Base-by-base conservation (phyloP, 2,329 filamentous ascomycete species). In the Aspergillus phoenicis region DNA sequence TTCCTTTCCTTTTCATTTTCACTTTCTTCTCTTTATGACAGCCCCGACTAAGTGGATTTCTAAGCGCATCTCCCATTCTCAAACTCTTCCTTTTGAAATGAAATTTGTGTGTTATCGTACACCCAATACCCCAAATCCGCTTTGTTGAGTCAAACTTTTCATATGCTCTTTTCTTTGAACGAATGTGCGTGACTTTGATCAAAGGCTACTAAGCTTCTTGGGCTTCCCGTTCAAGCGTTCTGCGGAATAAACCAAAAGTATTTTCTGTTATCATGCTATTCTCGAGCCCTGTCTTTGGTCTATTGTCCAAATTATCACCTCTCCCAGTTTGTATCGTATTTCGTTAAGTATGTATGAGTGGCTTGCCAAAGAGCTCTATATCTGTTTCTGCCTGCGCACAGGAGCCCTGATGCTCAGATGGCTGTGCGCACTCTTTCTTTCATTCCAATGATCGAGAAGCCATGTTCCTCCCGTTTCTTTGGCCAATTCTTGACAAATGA, bases 101-200 rank as follows among this genome's bases (percentile, higher is more conserved):
- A 75, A 78, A 75, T 76, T 74, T 74, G 71, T 74, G 72, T 74
- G 69, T 75, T 73, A 66, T 66, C 68, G 71, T 75, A 71, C 76
- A 74, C 73, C 69, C 72, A 77, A 78, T 78, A 78, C 76, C 77
- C 76, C 74, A 73, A 75, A 71, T 75, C 70, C 71, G 73, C 70
- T 66, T 69, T 70, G 68, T 73, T 73, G 70, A 67, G 66, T 71
- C 71, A 68, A 36, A 72, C 61, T 71, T 68, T 60, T 70, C 62
- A 58, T 67, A 65, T 70, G 62, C 63, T 69, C 59, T 63, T 63
- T 64, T 66, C 66, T 64, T 68, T 62, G 68, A 68, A 70, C 66
- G 70, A 68, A 68, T 72, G 68, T 74, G 68, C 67, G 63, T 65
- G 64, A 65, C 64, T 70, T 64, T 66, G 62, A 68, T 69, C 68